phyloP scores from a whole-genome alignment of 148 eudicot species.

The Fagopyrum esculentum region DNA sequence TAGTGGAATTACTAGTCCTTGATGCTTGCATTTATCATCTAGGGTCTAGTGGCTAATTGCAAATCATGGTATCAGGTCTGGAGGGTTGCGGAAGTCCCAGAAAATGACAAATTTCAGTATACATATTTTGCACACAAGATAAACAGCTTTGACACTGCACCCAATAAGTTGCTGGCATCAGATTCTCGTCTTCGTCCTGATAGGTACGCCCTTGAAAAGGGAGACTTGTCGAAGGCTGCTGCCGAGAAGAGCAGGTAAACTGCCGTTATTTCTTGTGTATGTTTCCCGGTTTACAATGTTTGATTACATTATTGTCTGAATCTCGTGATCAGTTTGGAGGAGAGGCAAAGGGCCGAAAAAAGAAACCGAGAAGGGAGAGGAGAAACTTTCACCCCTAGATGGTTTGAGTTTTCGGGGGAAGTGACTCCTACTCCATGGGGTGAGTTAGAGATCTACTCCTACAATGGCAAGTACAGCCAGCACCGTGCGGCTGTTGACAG shows the following conservation, averaged over 20 bases:
- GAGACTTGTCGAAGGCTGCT: constrained; percentile 63
- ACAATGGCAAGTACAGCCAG: constrained; percentile 51
- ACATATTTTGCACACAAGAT: constrained; percentile 77
- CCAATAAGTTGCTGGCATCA: constrained; percentile 60
- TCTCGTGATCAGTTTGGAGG: constrained; percentile 46
- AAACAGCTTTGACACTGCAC: constrained; percentile 73
- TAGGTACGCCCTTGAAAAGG: constrained; percentile 69
- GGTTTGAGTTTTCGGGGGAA: constrained; percentile 59
- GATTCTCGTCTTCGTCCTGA: constrained; percentile 80
- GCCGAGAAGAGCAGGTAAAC: constrained; percentile 63
- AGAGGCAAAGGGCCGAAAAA: constrained; percentile 77
- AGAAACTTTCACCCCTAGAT: constrained; percentile 51
- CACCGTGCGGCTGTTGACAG: constrained; percentile 32
- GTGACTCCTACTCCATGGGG: constrained; percentile 74
- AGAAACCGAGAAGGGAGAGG: constrained; percentile 59
- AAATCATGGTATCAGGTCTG: constrained; percentile 34
- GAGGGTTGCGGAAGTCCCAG: constrained; percentile 54
- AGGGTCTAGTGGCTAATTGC: not conserved
- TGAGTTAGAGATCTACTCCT: constrained; percentile 61
- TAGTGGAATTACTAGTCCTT: not conserved
- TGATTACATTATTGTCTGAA: not conserved
- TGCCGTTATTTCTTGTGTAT: not conserved
- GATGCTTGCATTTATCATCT: not conserved
- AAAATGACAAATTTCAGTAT: constrained; percentile 60
- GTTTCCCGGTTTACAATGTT: not conserved